A percentile compares a stretch with the other conserved stretches of the same genome.
phyloP scores from a whole-genome alignment of 352 stramenopile genomes.

The Globisporangium apiculatum region DNA sequence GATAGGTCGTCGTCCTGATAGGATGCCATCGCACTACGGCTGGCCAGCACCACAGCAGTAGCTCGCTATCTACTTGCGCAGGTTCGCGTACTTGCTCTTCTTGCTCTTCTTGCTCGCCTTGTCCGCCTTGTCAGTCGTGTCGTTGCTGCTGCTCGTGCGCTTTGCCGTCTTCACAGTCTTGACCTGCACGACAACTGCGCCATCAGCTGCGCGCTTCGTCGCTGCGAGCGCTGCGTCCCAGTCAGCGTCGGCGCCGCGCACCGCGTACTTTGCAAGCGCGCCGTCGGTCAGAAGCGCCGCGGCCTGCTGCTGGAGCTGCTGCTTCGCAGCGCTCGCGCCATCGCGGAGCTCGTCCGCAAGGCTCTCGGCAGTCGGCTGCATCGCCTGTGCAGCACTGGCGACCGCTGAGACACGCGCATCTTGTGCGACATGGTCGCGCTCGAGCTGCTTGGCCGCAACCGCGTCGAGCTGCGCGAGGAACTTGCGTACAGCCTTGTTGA shows the following conservation, averaged over 20 bases:
- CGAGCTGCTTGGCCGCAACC: slow-evolving; percentile 76
- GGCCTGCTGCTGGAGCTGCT: slow-evolving; percentile 45
- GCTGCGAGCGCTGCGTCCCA: slow-evolving; percentile 75
- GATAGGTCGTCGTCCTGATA: background rate
- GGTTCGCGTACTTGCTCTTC: slow-evolving; percentile 76
- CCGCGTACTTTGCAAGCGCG: slow-evolving; percentile 94
- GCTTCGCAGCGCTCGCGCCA: slow-evolving; percentile 67
- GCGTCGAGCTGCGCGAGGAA: slow-evolving; percentile 76
- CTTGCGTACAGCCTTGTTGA: slow-evolving; percentile 96
- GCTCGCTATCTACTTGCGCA: slow-evolving; percentile 23
- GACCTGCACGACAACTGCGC: slow-evolving; percentile 74
- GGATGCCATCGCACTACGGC: too few relatives aligned
- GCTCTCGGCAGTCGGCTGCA: slow-evolving; percentile 74
- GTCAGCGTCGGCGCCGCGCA: slow-evolving; percentile 91
- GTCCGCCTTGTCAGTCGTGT: slow-evolving; percentile 24
- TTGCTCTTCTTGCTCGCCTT: slow-evolving; percentile 42
- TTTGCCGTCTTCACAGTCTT: slow-evolving; percentile 77
- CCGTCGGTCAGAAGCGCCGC: slow-evolving; percentile 81
- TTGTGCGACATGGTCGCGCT: slow-evolving; percentile 73
- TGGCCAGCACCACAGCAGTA: background rate
- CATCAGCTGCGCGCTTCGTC: slow-evolving; percentile 25
- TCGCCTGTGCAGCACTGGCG: slow-evolving; percentile 58
- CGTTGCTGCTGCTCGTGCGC: slow-evolving; percentile 21
- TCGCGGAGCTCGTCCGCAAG: slow-evolving; percentile 77
- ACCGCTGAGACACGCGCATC: slow-evolving; percentile 54